Conservation (phyloP, 768 basidiomycete genomes). For the Fistulinella prunicolor region DNA sequence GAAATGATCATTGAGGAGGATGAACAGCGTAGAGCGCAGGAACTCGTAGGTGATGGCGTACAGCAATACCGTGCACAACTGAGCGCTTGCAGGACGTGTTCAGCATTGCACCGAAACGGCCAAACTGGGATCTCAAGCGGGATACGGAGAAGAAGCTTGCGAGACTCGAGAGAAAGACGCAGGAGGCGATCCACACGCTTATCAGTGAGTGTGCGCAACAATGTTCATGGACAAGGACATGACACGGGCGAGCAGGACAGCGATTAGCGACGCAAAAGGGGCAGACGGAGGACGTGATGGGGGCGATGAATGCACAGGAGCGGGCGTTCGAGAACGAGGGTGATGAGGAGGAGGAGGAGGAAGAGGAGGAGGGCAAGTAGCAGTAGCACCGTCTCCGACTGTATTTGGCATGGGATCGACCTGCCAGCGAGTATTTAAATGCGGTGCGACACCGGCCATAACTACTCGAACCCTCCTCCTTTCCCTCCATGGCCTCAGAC, state of each 20-base stretch:
- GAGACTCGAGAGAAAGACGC: constrained; percentile 87
- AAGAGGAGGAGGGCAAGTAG: background rate
- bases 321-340: constrained; percentile 51
- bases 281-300: constrained; percentile 73
- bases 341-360: constrained; percentile 10
- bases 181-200: constrained; percentile 87
- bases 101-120: constrained; percentile 95
- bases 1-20: constrained; percentile 85
- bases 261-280: constrained; percentile 78
- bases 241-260: constrained; percentile 52
- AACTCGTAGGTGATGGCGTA: constrained; percentile 61
- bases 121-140: constrained; percentile 95
- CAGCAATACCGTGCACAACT: constrained; percentile 9
- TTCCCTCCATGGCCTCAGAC: constrained; percentile 33
- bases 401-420: constrained; percentile 19
- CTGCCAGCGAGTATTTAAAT: constrained; percentile 11
- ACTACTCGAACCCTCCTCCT: background rate
- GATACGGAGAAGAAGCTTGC: constrained; percentile 89
- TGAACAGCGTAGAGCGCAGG: constrained; percentile 78
- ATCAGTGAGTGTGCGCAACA: constrained; percentile 63
- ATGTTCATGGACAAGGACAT: constrained; percentile 5
- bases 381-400: background rate
- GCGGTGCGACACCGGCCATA: constrained; percentile 4
- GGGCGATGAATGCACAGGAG: constrained; percentile 80
- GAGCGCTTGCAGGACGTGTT: constrained; percentile 69